Conservation (phyloP, 1,139 yeast species). For the Insectozyma bohioensis region DNA sequence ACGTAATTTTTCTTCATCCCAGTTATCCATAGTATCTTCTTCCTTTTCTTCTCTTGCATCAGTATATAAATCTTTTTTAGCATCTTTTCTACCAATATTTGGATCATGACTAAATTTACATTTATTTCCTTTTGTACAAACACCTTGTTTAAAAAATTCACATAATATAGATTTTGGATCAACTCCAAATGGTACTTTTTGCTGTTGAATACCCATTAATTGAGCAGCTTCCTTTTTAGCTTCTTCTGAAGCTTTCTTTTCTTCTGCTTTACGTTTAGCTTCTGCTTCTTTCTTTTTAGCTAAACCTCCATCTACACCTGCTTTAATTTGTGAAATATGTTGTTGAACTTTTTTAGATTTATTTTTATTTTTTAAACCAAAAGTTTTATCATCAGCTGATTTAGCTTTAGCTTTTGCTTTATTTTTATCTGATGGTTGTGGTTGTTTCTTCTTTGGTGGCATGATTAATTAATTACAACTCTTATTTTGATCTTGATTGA, state of each 20-base stretch:
- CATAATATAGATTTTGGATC: slow-evolving; percentile 95
- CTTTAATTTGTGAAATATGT: slow-evolving; percentile 71
- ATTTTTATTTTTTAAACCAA: slow-evolving; percentile 92
- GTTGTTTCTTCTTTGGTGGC: slow-evolving; percentile 74
- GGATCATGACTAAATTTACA: slow-evolving; percentile 96
- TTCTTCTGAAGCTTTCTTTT: slow-evolving; percentile 86
- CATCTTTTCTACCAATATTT: slow-evolving; percentile 81
- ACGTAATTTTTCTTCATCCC: slow-evolving; percentile 96
- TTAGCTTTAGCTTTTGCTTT: slow-evolving; percentile 71
- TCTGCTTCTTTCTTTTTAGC: slow-evolving; percentile 76
- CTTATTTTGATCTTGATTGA: slow-evolving; percentile 5
- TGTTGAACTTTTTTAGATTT: slow-evolving; percentile 90
- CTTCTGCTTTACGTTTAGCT: slow-evolving; percentile 73
- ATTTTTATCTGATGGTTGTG: slow-evolving; percentile 54
- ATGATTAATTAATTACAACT: too few species aligned
- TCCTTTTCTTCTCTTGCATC: slow-evolving; percentile 79
- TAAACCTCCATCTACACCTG: slow-evolving; percentile 62
- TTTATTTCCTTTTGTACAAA: slow-evolving; percentile 84
- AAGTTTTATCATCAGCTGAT: slow-evolving; percentile 84
- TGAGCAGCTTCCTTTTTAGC: slow-evolving; percentile 88
- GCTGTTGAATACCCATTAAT: slow-evolving; percentile 69
- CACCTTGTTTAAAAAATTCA: slow-evolving; percentile 85
- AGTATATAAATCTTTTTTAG: slow-evolving; percentile 88
- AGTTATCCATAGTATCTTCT: slow-evolving; percentile 87
- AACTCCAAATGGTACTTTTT: slow-evolving; percentile 94